Percentiles rank a stretch among this genome's conserved stretches.
Conservation (phyloP, 108 stramenopile genomes). For the Fragilariopsis cylindrus region DNA sequence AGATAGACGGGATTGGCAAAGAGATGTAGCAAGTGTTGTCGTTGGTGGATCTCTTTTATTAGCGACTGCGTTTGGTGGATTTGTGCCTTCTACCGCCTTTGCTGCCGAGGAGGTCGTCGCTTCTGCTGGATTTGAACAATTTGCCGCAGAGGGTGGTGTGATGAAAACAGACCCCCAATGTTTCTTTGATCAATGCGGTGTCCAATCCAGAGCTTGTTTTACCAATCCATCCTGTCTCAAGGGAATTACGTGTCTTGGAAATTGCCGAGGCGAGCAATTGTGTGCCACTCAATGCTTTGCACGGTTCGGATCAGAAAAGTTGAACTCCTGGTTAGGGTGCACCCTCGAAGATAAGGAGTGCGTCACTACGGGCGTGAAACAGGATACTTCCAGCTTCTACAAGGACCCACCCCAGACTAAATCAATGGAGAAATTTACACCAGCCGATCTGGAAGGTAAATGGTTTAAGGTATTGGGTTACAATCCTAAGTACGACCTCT, state of each 20-base stretch:
- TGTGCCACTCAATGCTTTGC: conserved; percentile 89
- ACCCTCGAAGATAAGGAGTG: conserved; percentile 89
- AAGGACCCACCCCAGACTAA: conserved; percentile 61
- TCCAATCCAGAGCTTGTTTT: conserved; percentile 71
- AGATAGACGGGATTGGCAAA: background rate
- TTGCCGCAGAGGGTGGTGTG: conserved; percentile 7
- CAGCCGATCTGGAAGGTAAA: conserved; percentile 69
- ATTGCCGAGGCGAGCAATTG: conserved; percentile 91
- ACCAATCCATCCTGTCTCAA: conserved; percentile 89
- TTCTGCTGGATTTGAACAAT: conserved; percentile 4
- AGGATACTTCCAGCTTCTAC: conserved; percentile 77
- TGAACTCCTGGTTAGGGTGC: conserved; percentile 82
- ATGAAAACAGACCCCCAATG: conserved; percentile 37
- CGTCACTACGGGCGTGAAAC: conserved; percentile 68
- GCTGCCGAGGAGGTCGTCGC: background rate
- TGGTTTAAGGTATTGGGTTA: conserved; percentile 96
- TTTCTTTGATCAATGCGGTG: conserved; percentile 80
- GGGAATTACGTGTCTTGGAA: conserved; percentile 82
- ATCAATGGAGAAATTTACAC: conserved; percentile 72
- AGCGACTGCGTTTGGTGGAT: background rate
- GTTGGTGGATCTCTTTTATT: background rate
- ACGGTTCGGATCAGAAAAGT: conserved; percentile 67
- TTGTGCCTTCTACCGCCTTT: background rate
- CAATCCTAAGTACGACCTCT: conserved; percentile 93
- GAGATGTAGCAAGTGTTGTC: background rate